Base-by-base conservation (phyloP, 2,329 filamentous ascomycete species). In the Tolypocladium cylindrosporum region DNA sequence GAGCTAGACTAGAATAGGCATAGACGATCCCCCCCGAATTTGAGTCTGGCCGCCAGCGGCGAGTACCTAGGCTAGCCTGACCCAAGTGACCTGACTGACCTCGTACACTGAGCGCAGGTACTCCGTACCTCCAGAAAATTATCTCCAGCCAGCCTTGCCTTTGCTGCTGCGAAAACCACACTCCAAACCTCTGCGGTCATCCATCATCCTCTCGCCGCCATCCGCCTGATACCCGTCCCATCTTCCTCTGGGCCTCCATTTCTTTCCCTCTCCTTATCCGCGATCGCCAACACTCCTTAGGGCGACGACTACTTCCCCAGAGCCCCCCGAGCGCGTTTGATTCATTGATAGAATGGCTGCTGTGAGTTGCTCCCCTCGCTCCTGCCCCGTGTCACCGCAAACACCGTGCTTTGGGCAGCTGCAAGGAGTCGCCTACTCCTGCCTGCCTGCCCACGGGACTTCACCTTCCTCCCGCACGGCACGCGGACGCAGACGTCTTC, bases 321-420 rank as follows among this genome's bases (percentile, higher is more conserved):
- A 53, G 42, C 54, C 54, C 56, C 31, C 56, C 45, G 60, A 62
- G 60, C 62, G 59, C 61, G 60, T 61, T 59, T 60, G 66, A 65
- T 67, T 67, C 64, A 65, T 63, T 65, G 66, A 69, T 70, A 75
- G 72, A 71, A 75, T 75, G 72, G 72, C 72, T 72, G 70, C 73
- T 71, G 72, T 75, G 70, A 73, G 72, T 74, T 59, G 58, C 61
- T 57, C 55, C 48, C 60, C 54, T 62, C 43, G 58, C 60, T 59
- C 57, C 24, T 57, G n/a, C 40, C 51, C 16, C 37, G 21, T 54
- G 36, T 41, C 53, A 34, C 53, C 53, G 4, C 45, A 11, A 31
- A 36, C 7, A 31, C 48, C 55, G 36, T n/a, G 54, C 36, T 37
- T 52, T 51, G 58, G 45, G 54, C 51, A 58, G 56, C 61, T 61